Evolutionary conservation across 2,329 filamentous ascomycete species (phyloP).

Genomic region (Cadophora sp.): DNA sequence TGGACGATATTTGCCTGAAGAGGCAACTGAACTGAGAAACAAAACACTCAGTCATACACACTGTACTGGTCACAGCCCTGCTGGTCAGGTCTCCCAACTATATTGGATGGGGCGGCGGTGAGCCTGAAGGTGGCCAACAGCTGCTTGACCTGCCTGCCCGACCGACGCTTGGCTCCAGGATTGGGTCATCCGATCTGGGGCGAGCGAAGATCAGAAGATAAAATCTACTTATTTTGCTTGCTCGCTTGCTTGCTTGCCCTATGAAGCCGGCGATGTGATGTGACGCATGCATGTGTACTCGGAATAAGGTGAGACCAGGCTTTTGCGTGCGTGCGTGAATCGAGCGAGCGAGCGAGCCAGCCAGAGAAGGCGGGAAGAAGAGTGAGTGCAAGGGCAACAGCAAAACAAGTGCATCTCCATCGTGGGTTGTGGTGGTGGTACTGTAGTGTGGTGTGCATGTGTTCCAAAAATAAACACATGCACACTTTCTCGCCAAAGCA

Average conservation of each 20-base stretch:
- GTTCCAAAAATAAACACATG: conserved; percentile 20
- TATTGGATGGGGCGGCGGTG: not conserved
- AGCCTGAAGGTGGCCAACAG: not conserved
- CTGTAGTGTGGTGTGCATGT: conserved; percentile 15
- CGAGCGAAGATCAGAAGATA: conserved; percentile 15
- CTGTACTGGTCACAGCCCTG: not conserved
- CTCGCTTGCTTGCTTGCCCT: not conserved
- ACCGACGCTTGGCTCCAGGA: not conserved
- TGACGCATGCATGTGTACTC: conserved; percentile 12
- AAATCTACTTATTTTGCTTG: not conserved
- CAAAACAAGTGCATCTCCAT: not conserved
- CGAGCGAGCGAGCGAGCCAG: not conserved
- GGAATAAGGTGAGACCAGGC: conserved; percentile 8
- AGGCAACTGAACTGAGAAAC: conserved; percentile 4
- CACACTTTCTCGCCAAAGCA: conserved; percentile 13
- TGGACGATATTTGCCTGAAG: conserved; percentile 7
- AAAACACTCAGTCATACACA: not conserved
- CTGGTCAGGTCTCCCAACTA: not conserved
- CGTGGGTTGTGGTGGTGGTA: too few relatives aligned
- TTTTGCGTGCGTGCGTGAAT: too few relatives aligned
- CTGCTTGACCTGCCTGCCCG: not conserved
- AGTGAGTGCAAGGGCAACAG: not conserved
- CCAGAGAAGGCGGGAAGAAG: not conserved
- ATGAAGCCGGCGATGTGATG: not conserved
- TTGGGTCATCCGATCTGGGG: conserved; percentile 1